Evolutionary conservation across 306 rosid genomes (phyloP).

Genomic region (Malus fusca): DNA sequence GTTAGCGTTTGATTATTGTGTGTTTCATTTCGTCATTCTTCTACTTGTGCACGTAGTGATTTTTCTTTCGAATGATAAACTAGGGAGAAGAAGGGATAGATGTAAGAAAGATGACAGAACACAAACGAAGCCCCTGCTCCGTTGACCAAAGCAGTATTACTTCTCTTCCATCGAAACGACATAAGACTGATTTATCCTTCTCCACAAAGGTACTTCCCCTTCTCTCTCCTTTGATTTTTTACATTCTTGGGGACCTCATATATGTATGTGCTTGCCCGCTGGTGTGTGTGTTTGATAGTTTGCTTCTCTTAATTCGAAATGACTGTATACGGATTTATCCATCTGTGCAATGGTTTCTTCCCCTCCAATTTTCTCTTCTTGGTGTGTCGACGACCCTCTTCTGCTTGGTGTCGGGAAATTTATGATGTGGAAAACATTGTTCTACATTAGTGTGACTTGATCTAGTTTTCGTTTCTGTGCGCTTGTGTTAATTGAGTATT

Average conservation of each 20-base stretch:
- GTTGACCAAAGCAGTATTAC: slow-evolving; percentile 62
- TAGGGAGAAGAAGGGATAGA: slow-evolving; percentile 72
- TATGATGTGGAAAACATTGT: neutral
- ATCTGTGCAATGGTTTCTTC: slow-evolving; percentile 56
- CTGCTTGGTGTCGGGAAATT: no score
- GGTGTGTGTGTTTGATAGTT: neutral
- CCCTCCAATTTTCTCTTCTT: slow-evolving; percentile 2
- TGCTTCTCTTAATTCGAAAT: slow-evolving; percentile 58
- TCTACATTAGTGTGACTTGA: neutral
- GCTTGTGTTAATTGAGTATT: neutral
- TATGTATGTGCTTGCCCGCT: neutral
- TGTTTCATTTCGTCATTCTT: neutral
- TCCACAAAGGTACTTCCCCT: slow-evolving; percentile 56
- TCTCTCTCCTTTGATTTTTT: neutral
- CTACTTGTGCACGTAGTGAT: slow-evolving; percentile 5
- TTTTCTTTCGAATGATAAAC: slow-evolving; percentile 10
- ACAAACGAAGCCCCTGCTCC: slow-evolving; percentile 74
- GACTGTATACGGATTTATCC: slow-evolving; percentile 69
- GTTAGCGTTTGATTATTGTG: neutral
- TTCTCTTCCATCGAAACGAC: slow-evolving; percentile 78
- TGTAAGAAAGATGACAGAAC: slow-evolving; percentile 70
- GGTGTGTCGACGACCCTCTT: neutral
- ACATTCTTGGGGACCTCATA: neutral
- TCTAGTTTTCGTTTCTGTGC: neutral
- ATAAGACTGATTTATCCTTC: slow-evolving; percentile 69